A percentile compares a stretch with the other conserved stretches of the same genome.
phyloP scores from a whole-genome alignment of 2,329 filamentous ascomycete species.

The Diaporthe citrichinensis region DNA sequence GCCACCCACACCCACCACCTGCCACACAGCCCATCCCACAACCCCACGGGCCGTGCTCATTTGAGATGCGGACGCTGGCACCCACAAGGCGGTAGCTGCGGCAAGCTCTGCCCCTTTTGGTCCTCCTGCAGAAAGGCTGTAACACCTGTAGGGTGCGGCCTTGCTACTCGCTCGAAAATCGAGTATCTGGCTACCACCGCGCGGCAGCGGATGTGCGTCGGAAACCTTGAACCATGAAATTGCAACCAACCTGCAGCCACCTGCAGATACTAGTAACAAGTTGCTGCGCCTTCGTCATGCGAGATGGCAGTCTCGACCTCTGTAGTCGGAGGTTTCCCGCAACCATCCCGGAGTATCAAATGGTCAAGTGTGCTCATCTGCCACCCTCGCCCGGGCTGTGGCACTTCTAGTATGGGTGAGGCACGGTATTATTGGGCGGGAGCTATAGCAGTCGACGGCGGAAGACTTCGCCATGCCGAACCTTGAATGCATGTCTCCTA shows the following conservation, averaged over 20 bases:
- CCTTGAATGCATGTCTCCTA: neutral
- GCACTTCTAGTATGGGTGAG: neutral
- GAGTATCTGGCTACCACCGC: neutral
- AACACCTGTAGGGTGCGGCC: slow-evolving; percentile 26
- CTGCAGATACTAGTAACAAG: slow-evolving; percentile 15
- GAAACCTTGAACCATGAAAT: slow-evolving; percentile 4
- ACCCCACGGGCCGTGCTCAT: slow-evolving; percentile 25
- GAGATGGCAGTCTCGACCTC: slow-evolving; percentile 15
- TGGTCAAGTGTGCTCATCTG: neutral
- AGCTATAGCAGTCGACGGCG: slow-evolving; percentile 2
- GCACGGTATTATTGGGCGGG: neutral
- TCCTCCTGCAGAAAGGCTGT: slow-evolving; percentile 37
- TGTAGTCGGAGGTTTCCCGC: slow-evolving; percentile 21
- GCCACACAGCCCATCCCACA: slow-evolving; percentile 8
- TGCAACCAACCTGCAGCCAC: slow-evolving; percentile 26
- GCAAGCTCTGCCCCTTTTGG: slow-evolving; percentile 33
- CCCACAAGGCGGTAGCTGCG: slow-evolving; percentile 33
- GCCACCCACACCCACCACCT: slow-evolving; percentile 19
- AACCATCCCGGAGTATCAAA: slow-evolving; percentile 1
- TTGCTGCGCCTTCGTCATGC: slow-evolving; percentile 24
- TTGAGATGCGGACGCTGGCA: slow-evolving; percentile 7
- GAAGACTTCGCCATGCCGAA: neutral
- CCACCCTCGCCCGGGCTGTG: neutral
- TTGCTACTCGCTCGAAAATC: slow-evolving; percentile 16
- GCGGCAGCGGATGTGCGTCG: neutral